phyloP scores from a whole-genome alignment of 2,329 filamentous ascomycete species.

The Xylariaceae sp. region DNA sequence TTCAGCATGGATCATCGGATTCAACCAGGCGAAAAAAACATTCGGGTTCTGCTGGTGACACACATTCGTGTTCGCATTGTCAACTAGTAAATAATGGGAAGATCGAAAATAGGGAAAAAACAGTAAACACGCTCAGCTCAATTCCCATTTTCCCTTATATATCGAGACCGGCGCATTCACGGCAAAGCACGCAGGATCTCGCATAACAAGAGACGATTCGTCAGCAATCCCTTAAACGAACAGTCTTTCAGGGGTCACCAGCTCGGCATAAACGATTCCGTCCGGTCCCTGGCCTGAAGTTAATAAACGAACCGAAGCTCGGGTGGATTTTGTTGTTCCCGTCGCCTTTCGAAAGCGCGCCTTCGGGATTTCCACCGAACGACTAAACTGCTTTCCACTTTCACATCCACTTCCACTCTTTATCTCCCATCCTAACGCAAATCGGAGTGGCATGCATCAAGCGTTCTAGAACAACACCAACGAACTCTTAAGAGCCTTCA shows the following conservation, averaged over 20 bases:
- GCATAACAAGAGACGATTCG: not conserved
- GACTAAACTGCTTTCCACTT: not conserved
- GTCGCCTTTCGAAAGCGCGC: not conserved
- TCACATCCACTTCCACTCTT: not conserved
- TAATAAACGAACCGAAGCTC: not conserved
- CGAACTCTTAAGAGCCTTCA: not conserved
- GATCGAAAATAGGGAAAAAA: not conserved
- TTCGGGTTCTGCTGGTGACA: not conserved
- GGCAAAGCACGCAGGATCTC: not conserved
- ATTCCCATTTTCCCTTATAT: not conserved
- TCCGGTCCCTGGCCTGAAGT: not conserved
- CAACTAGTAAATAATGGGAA: not conserved
- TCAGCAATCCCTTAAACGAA: conserved; percentile 10
- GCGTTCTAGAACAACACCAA: not conserved
- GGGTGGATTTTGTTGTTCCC: not conserved
- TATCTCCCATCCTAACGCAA: not conserved
- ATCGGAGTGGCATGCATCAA: not conserved
- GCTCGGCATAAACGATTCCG: not conserved
- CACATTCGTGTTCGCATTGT: not conserved
- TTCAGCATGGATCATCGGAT: not conserved
- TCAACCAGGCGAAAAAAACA: not conserved
- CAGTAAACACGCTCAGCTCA: not conserved
- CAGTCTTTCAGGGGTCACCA: conserved; percentile 20
- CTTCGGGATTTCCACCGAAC: not conserved
- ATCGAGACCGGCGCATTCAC: not conserved